Evolutionary conservation across 352 stramenopile species (phyloP), one percentile per base, ranked within the genome.

Genomic region (Halophytophthora polymorphica): DNA sequence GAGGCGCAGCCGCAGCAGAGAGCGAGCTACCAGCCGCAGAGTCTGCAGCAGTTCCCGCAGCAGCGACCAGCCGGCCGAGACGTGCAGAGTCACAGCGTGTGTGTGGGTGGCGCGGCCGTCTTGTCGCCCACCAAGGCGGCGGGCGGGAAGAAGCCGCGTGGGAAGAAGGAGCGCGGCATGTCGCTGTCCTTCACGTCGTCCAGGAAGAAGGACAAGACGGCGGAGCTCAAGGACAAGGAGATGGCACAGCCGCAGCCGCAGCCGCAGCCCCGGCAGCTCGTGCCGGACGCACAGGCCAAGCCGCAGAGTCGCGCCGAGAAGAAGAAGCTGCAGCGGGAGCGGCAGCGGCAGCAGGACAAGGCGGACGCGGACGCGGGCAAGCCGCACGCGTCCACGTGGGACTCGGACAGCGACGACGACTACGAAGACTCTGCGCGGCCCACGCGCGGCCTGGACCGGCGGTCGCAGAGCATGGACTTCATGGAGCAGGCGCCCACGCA

Each of bases 391-490:
- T 56, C 56, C n/a, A 76, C 69, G 25, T 87, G 69, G 76, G 66
- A 82, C 56, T 88, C 74, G 34, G 79, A 90, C 69, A 80, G 69
- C 51, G 79, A 90, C 43, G 75, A 87, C 36, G 75, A 86, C 43
- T 89, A 77, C 46, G 76, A 90, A 34, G 72, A 86, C 50, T 74
- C 70, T n/a, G 69, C 66, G 22, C 69, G 69, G 11, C 74, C 79
- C 6, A 81, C 69, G 33, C 76, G 71, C 18, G 75, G 76, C n/a
- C 62, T 88, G 2, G 73, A 77, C 35, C 67, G 74, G 1, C 76
- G 79, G 12, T 86, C 76, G 6, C 70, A 86, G 53, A 87, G 74
- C 52, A 85, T 90, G 74, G 79, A 90, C 63, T 86, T 86, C 45
- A 82, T 90, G 74, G 76, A 90, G 52, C 74, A 90, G 53, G 70